Evolutionary conservation across 306 rosid genomes (phyloP), one percentile per base, ranked within the genome.

Genomic region (Quercus rubra): DNA sequence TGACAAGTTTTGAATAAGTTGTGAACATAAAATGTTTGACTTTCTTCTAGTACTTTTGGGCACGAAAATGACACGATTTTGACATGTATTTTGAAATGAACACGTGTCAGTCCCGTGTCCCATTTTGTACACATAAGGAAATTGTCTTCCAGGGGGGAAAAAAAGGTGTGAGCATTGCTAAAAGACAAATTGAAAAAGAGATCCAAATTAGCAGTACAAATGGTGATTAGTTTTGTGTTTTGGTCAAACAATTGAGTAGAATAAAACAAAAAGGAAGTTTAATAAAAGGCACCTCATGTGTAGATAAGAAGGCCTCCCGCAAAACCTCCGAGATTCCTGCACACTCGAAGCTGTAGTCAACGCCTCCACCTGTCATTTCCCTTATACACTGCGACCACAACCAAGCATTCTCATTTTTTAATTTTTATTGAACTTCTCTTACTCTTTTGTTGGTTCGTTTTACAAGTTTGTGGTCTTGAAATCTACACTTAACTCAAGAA

Each of bases 331-430:
- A 19, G 63, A 87, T 86, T 49, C 97, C 97, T 5, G 85, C 70
- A 78, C 97, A 90, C 75, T 92, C 97, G 79, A 92, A 92, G 89
- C 94, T 88, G 55, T 78, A 87, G 80, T 92, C 77, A 55, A 88
- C 94, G 18, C 97, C 97, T 46, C 94, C 94, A 2, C 59, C 79
- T 0, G 86, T 81, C 59, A 88, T 84, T 73, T 92, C 89, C 61
- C 82, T 83, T 17, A 92, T 86, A 75, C 10, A 86, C 97, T 92
- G 88, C 81, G 69, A 68, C 70, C 54, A 71, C 82, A 81, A 54
- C 19, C 31, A 61, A 25, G 49, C 49, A 19, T 4, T 19, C 25
- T 67, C 72, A 33, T 67, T 3, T 2, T 14, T 49, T 49, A 19
- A 18, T 3, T 5, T 14, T 49, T 49, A 12, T 49, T 64, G 20